Evolutionary conservation across 1,284 basidiomycete species (phyloP).

Genomic region (Apiotrichum siamense): DNA sequence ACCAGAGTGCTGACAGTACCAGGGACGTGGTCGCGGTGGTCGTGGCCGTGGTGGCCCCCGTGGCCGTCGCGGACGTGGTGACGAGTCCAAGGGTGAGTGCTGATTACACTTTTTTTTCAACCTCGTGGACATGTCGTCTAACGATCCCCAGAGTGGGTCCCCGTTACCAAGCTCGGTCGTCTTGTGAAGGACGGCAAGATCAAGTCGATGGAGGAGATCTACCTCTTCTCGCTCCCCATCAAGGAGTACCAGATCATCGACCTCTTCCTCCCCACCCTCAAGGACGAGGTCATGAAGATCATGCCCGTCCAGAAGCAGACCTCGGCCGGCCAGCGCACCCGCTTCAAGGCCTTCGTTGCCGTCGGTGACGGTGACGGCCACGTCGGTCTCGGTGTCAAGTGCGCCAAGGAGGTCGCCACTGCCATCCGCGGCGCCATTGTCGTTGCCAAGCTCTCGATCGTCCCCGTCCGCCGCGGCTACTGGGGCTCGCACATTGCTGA

Average conservation of each 20-base stretch:
- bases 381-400: slow-evolving; percentile 99
- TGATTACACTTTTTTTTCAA: neutral
- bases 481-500: slow-evolving; percentile 99
- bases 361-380: slow-evolving; percentile 97
- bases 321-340: slow-evolving; percentile 97
- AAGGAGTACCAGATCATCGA: slow-evolving; percentile 99
- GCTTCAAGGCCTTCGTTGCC: slow-evolving; percentile 99
- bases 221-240: slow-evolving; percentile 99
- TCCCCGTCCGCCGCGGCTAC: slow-evolving; percentile 97
- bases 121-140: neutral
- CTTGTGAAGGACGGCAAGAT: slow-evolving; percentile 99
- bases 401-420: slow-evolving; percentile 99
- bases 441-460: slow-evolving; percentile 93
- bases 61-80: slow-evolving; percentile 87
- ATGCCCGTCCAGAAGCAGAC: slow-evolving; percentile 99
- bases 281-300: slow-evolving; percentile 99
- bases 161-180: slow-evolving; percentile 98
- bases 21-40: slow-evolving; percentile 61
- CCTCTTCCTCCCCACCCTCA: slow-evolving; percentile 93
- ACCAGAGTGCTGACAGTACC: neutral
- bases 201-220: slow-evolving; percentile 99
- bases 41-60: slow-evolving; percentile 84
- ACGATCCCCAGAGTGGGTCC: slow-evolving; percentile 58
- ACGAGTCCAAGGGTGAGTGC: slow-evolving; percentile 39
- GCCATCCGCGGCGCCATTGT: slow-evolving; percentile 99